A percentile compares a stretch with the other conserved stretches of the same genome.
Conservation (phyloP, 495 filamentous ascomycete species). For the Penicillium macrosclerotiorum region DNA sequence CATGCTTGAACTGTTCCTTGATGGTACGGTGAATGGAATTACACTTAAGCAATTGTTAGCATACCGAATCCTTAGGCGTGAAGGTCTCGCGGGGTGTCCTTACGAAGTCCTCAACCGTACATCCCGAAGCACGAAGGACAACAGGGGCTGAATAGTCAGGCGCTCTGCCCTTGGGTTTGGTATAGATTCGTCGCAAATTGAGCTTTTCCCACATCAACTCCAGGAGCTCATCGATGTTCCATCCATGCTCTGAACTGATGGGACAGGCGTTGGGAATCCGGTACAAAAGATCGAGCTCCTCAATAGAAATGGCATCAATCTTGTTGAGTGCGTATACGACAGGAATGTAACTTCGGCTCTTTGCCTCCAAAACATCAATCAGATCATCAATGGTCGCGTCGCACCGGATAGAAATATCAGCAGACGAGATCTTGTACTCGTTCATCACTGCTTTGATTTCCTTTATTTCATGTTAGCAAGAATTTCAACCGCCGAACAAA, state of each 20-base stretch:
- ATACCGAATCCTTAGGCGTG: too few species aligned
- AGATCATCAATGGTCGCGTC: conserved; percentile 90
- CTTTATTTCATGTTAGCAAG: conserved; percentile 30
- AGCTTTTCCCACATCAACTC: conserved; percentile 99
- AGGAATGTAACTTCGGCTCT: conserved; percentile 92
- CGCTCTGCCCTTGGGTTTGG: conserved; percentile 93
- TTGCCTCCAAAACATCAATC: conserved; percentile 94
- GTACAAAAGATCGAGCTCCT: conserved; percentile 94
- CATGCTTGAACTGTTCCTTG: conserved; percentile 90
- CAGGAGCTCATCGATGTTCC: conserved; percentile 96
- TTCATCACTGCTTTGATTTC: conserved; percentile 97
- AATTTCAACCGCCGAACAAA: neutral
- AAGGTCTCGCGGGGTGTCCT: too few species aligned
- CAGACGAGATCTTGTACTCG: conserved; percentile 95
- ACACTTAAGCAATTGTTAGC: conserved; percentile 61
- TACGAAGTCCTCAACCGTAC: conserved; percentile 97
- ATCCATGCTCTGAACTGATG: conserved; percentile 96
- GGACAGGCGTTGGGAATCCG: conserved; percentile 95
- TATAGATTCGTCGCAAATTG: conserved; percentile 87
- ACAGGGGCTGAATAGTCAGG: conserved; percentile 93
- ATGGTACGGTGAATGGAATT: conserved; percentile 96
- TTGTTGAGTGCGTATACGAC: conserved; percentile 99
- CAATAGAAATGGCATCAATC: conserved; percentile 96
- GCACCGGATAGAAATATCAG: conserved; percentile 96
- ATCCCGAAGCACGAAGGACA: conserved; percentile 75